phyloP scores from a whole-genome alignment of 371 early-diverging fungal genomes.

The Rhizomucor miehei region DNA sequence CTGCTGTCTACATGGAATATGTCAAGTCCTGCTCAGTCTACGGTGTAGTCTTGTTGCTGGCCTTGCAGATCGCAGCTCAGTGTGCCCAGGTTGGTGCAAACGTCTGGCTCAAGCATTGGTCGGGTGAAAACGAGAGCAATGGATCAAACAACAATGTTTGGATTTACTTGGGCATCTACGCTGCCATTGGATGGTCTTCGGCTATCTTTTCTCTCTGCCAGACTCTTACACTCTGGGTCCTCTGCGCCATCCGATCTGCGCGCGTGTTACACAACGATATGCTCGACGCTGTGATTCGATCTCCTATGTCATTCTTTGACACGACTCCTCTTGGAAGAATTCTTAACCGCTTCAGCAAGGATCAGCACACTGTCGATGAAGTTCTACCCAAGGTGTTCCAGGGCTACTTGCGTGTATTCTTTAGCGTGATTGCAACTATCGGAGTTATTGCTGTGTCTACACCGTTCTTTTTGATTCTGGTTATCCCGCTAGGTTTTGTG shows the following conservation, averaged over 20 bases:
- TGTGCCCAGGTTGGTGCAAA: constrained; percentile 51
- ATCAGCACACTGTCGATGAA: constrained; percentile 85
- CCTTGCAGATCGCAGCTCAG: constrained; percentile 60
- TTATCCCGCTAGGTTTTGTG: constrained; percentile 56
- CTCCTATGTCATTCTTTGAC: constrained; percentile 89
- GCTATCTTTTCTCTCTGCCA: constrained; percentile 69
- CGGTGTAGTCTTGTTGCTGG: constrained; percentile 52
- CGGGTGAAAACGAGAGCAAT: constrained; percentile 43
- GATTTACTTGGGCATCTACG: constrained; percentile 77
- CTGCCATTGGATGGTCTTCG: constrained; percentile 68
- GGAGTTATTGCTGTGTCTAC: constrained; percentile 59
- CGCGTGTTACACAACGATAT: constrained; percentile 58
- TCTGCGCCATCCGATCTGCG: constrained; percentile 78
- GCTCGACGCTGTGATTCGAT: constrained; percentile 53
- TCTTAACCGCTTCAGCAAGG: constrained; percentile 85
- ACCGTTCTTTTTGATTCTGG: constrained; percentile 55
- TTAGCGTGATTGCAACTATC: constrained; percentile 56
- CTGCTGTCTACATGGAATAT: constrained; percentile 73
- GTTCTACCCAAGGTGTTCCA: constrained; percentile 62
- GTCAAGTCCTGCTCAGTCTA: constrained; percentile 67
- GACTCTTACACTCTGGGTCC: constrained; percentile 75
- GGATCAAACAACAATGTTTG: constrained; percentile 45
- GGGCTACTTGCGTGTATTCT: constrained; percentile 50
- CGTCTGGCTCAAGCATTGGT: constrained; percentile 78
- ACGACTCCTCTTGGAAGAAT: constrained; percentile 88